Conservation (phyloP, 2,329 filamentous ascomycete species). For the Cryphonectria carpinicola region DNA sequence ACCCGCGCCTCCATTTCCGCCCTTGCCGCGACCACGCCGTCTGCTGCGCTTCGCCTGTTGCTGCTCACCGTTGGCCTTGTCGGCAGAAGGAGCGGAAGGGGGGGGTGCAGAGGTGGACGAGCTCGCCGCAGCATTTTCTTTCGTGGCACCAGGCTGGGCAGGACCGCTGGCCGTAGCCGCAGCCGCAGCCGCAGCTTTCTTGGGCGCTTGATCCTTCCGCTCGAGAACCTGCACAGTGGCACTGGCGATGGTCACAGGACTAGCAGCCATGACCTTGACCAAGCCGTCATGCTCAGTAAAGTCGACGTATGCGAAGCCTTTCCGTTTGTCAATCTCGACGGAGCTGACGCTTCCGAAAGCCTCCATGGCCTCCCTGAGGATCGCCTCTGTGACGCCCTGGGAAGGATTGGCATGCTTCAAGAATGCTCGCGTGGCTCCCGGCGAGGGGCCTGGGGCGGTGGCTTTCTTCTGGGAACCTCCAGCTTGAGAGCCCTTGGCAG, state of each 20-base stretch:
- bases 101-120: constrained; percentile 10
- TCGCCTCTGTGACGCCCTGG: constrained; percentile 84
- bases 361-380: constrained; percentile 75
- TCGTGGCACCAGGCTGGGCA: constrained; percentile 6
- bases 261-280: constrained; percentile 78
- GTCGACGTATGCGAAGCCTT: constrained; percentile 92
- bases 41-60: constrained; percentile 28
- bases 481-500: constrained; percentile 28
- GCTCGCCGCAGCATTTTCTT: constrained; percentile 7
- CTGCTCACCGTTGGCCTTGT: constrained; percentile 23
- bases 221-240: constrained; percentile 87
- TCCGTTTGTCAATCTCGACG: constrained; percentile 92
- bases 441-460: constrained; percentile 31
- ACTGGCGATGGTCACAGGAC: constrained; percentile 80
- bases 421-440: constrained; percentile 68
- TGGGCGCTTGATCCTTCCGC: constrained; percentile 63
- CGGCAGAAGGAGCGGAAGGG: constrained; percentile 20
- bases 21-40: constrained; percentile 27
- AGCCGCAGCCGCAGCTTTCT: constrained; percentile 33
- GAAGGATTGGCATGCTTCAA: constrained; percentile 85
- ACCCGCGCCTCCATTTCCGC: constrained; percentile 22
- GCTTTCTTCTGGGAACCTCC: constrained; percentile 38
- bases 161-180: constrained; percentile 18
- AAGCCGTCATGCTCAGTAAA: constrained; percentile 76
- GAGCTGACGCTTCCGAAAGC: constrained; percentile 74